phyloP scores from a whole-genome alignment of 371 early-diverging fungal species.

The Amoeboradix gromovi region DNA sequence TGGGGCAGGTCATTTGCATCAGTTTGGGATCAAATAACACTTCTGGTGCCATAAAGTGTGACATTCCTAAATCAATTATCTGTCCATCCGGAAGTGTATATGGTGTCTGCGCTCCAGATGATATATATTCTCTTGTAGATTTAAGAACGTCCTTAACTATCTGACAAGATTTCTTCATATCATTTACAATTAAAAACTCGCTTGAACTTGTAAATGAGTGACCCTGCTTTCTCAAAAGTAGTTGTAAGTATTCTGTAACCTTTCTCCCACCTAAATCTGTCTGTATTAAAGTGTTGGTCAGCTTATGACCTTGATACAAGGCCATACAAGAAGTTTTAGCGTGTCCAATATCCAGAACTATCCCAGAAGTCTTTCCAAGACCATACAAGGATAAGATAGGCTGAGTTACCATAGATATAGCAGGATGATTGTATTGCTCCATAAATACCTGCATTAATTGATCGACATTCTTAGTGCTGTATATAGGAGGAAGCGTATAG shows the following conservation, averaged over 20 bases:
- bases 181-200: neutral
- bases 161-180: neutral
- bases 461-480: neutral
- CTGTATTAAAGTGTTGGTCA: neutral
- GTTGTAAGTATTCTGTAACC: neutral
- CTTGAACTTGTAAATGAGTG: neutral
- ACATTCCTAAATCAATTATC: slow-evolving; percentile 84
- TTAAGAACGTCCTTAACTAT: neutral
- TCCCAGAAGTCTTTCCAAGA: neutral
- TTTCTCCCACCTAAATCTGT: neutral
- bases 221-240: neutral
- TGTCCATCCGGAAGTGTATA: slow-evolving; percentile 66
- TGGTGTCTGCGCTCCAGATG: neutral
- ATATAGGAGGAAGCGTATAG: neutral
- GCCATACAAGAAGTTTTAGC: neutral
- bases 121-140: neutral
- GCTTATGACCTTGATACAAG: neutral
- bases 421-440: neutral
- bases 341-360: neutral
- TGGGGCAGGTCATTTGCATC: slow-evolving; percentile 67
- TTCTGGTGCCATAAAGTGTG: slow-evolving; percentile 90
- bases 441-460: neutral
- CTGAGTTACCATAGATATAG: neutral
- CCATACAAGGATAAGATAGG: neutral
- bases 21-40: slow-evolving; percentile 88